phyloP scores from a whole-genome alignment of 306 rosid species.

The Rubus idaeus region DNA sequence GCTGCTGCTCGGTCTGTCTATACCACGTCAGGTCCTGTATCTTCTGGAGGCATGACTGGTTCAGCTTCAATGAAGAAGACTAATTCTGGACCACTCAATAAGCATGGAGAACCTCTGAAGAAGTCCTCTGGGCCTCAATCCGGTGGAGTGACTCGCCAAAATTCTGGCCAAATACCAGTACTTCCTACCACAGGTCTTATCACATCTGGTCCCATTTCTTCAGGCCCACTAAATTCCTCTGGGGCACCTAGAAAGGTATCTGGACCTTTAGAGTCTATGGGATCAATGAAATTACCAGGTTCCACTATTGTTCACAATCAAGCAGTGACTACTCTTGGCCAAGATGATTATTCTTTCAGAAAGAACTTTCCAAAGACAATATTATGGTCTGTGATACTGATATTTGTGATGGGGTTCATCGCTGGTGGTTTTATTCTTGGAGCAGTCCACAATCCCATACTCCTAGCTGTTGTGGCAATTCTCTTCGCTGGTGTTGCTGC shows the following conservation, averaged over 20 bases:
- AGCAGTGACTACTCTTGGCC: conserved; percentile 75
- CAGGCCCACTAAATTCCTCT: conserved; percentile 93
- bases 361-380: conserved; percentile 90
- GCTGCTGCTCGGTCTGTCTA: conserved; percentile 71
- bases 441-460: conserved; percentile 90
- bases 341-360: conserved; percentile 82
- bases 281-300: conserved; percentile 71
- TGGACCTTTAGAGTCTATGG: conserved; percentile 80
- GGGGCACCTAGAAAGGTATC: conserved; percentile 98
- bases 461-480: conserved; percentile 79
- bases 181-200: conserved; percentile 95
- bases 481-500: conserved; percentile 76
- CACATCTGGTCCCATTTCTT: conserved; percentile 90
- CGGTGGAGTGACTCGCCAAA: conserved; percentile 94
- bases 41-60: conserved; percentile 66
- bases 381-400: conserved; percentile 91
- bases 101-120: conserved; percentile 95
- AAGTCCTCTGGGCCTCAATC: conserved; percentile 98
- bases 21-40: conserved; percentile 68
- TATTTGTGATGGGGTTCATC: conserved; percentile 94
- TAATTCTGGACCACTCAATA: conserved; percentile 91
- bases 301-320: conserved; percentile 60
- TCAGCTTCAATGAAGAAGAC: conserved; percentile 83
- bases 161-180: conserved; percentile 94
- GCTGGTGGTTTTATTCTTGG: conserved; percentile 99